phyloP scores from a whole-genome alignment of 2,329 filamentous ascomycete genomes.

The Verticillium isaacii region DNA sequence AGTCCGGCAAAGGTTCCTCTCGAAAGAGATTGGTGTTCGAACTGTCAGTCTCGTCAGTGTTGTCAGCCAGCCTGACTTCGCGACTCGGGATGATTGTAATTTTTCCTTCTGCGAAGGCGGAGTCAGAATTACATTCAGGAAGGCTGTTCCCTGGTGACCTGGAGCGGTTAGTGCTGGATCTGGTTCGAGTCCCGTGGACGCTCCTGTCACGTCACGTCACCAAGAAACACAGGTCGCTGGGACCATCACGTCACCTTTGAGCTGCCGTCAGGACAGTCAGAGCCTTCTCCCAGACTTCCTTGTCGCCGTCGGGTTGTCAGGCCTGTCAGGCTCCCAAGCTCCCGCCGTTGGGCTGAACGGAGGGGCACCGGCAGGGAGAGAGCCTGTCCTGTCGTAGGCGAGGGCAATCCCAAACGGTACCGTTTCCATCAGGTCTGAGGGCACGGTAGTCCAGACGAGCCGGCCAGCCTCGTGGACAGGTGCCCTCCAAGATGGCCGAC shows the following conservation, averaged over 20 bases:
- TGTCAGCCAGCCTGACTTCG: not conserved
- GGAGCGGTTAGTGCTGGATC: not conserved
- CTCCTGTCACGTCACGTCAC: not conserved
- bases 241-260: not conserved
- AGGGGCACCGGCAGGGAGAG: not conserved
- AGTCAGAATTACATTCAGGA: not conserved
- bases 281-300: not conserved
- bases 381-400: not conserved
- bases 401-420: not conserved
- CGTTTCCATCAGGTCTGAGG: not conserved
- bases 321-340: not conserved
- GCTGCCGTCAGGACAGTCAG: not conserved
- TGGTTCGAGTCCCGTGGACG: not conserved
- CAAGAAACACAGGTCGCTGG: not conserved
- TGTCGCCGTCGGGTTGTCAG: not conserved
- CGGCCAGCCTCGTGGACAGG: not conserved
- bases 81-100: not conserved
- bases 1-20: no score
- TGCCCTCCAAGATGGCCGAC: not conserved
- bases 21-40: no score
- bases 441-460: not conserved
- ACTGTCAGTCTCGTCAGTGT: no score
- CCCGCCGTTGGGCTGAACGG: not conserved
- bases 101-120: not conserved
- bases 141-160: not conserved